These are phyloP conservation scores for Pilasporangium apinafurcum DNA, from an alignment of 352 stramenopile species.

Conservation along the genomic window DNA sequence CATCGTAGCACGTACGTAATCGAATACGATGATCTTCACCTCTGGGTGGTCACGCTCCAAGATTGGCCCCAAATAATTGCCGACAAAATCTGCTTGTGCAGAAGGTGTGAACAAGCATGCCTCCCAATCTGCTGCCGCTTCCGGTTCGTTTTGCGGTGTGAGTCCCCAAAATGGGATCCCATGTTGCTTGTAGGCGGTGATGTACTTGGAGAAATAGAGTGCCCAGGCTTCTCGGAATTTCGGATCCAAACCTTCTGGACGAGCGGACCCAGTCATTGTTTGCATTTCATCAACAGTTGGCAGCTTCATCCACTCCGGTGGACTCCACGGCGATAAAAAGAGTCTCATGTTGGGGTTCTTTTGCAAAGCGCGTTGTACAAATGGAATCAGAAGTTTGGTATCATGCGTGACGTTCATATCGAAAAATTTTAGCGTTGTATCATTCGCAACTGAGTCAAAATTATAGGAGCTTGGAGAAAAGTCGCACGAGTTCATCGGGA, in stretches of 20 bases:
- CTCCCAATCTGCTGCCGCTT: constrained; percentile 64
- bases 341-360: constrained; percentile 72
- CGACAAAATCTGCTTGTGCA: constrained; percentile 68
- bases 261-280: constrained; percentile 49
- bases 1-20: constrained; percentile 83
- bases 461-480: constrained; percentile 86
- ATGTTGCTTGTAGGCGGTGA: constrained; percentile 81
- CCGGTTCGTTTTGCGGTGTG: constrained; percentile 87
- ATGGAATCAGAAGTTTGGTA: constrained; percentile 73
- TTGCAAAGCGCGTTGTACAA: constrained; percentile 70
- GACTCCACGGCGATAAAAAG: constrained; percentile 85
- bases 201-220: constrained; percentile 89
- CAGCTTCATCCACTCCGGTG: constrained; percentile 84
- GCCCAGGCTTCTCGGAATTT: constrained; percentile 65
- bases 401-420: constrained; percentile 71
- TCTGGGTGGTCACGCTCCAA: constrained; percentile 77
- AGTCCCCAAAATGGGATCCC: constrained; percentile 81
- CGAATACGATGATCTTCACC: constrained; percentile 86
- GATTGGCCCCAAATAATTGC: constrained; percentile 70
- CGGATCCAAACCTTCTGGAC: constrained; percentile 34
- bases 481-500: constrained; percentile 89
- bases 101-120: constrained; percentile 38
- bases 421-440: constrained; percentile 75
- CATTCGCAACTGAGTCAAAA: constrained; percentile 74
- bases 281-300: constrained; percentile 31